Conservation (phyloP, 352 stramenopile species). For the Pythium apleroticum region DNA sequence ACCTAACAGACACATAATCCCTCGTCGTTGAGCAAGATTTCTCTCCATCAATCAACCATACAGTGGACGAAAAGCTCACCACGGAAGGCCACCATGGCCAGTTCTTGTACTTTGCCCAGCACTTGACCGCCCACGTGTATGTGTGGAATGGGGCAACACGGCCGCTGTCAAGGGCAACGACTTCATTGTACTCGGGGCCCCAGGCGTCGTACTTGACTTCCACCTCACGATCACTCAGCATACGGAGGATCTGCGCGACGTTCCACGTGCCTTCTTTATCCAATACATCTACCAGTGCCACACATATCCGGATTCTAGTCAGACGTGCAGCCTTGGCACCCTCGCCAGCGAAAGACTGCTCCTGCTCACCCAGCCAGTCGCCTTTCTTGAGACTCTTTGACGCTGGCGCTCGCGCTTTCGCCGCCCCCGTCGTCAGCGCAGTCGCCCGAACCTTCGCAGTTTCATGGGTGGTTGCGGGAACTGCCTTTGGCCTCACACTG, state of each 20-base stretch:
- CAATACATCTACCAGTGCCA: constrained; percentile 44
- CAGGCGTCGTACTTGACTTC: constrained; percentile 75
- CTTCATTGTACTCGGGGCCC: constrained; percentile 53
- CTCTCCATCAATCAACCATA: not conserved
- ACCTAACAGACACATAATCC: not conserved
- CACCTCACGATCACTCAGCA: constrained; percentile 31
- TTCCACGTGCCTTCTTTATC: constrained; percentile 70
- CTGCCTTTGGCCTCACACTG: not conserved
- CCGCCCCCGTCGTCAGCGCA: not conserved
- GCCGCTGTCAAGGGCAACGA: constrained; percentile 52
- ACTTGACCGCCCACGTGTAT: constrained; percentile 78
- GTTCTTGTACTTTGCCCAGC: constrained; percentile 80
- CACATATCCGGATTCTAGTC: not conserved
- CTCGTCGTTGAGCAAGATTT: too few relatives aligned
- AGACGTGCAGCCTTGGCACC: not conserved
- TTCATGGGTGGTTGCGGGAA: not conserved
- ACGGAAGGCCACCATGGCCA: constrained; percentile 75
- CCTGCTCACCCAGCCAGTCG: not conserved
- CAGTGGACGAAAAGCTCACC: constrained; percentile 27
- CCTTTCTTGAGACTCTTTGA: not conserved
- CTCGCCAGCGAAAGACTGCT: too few relatives aligned
- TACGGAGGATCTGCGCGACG: constrained; percentile 50
- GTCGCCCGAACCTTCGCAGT: not conserved
- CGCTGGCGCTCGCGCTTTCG: not conserved
- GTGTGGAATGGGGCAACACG: constrained; percentile 75